Evolutionary conservation across 768 basidiomycete genomes (phyloP), one percentile per base, ranked within the genome.

Genomic region (Mycena belliarum): DNA sequence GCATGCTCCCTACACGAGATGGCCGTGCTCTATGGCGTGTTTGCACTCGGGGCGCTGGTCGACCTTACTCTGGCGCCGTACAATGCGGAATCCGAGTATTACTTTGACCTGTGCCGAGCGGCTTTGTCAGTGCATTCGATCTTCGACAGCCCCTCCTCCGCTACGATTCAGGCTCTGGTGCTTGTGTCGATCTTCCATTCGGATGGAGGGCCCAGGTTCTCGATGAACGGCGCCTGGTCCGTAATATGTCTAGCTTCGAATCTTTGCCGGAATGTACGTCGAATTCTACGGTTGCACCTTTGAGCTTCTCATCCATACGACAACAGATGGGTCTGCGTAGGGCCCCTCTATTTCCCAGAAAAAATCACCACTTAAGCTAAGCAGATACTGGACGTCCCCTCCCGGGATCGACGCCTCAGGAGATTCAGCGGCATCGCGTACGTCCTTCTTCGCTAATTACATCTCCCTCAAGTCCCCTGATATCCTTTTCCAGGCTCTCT

Each of bases 281-380:
- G 32, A 44, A 44, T 20, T 35, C 14, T 33, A n/a, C 12, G 6
- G 4, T 33, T 29, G 11, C 5, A 21, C 11, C 15, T 16, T 26
- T n/a, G 10, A 9, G 18, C 29, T 10, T n/a, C 14, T 47, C 20
- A 15, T 20, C 20, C 11, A 3, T 23, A 6, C 32, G 15, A 29
- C 6, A 6, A 24, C 55, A 55, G 55, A 41, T 55, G 46, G 47
- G 47, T 11, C 38, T 55, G 16, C 55, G 55, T 55, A 49, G 11
- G 47, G 25, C 12, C 9, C 11, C 25, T 6, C 15, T 23, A 2
- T 9, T 4, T 10, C 8, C 6, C 9, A 1, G 5, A 26, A 12
- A n/a, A n/a, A n/a, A 24, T 14, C 20, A 15, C 32, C 16, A 18
- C 29, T 43, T 6, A 52, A 4, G 5, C 11, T 46, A 16, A 26